Evolutionary conservation across 495 filamentous ascomycete genomes (phyloP).

Genomic region (Penicillium canescens): DNA sequence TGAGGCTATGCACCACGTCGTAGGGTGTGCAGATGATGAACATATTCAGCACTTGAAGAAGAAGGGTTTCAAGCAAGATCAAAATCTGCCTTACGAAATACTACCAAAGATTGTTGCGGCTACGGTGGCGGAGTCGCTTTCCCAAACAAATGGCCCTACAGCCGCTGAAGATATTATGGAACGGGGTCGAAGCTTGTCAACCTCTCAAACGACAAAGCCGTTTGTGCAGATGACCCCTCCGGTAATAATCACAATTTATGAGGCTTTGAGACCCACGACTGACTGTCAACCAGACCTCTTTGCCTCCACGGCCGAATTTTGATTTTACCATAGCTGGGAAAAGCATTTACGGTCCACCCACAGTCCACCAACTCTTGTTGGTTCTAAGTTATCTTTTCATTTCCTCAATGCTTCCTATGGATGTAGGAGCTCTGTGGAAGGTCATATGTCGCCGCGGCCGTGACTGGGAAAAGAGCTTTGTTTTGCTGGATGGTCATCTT

Average conservation of each 20-base stretch:
- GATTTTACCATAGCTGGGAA: neutral
- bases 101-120: neutral
- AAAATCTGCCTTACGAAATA: neutral
- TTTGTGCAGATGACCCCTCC: neutral
- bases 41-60: neutral
- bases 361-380: neutral
- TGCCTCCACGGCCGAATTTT: neutral
- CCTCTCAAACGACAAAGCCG: neutral
- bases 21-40: neutral
- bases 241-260: neutral
- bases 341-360: neutral
- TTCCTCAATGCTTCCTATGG: neutral
- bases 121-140: neutral
- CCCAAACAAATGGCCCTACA: neutral
- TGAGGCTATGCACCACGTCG: neutral
- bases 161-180: neutral
- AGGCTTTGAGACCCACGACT: neutral
- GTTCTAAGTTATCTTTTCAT: neutral
- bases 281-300: neutral
- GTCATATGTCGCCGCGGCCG: neutral
- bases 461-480: conserved; percentile 1
- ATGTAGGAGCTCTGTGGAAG: neutral
- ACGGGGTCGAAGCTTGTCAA: neutral
- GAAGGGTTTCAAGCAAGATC: neutral
- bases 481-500: neutral